These are phyloP conservation scores for Suhomyces faveliae DNA, from an alignment of 805 yeast species.

Conservation along the genomic window DNA sequence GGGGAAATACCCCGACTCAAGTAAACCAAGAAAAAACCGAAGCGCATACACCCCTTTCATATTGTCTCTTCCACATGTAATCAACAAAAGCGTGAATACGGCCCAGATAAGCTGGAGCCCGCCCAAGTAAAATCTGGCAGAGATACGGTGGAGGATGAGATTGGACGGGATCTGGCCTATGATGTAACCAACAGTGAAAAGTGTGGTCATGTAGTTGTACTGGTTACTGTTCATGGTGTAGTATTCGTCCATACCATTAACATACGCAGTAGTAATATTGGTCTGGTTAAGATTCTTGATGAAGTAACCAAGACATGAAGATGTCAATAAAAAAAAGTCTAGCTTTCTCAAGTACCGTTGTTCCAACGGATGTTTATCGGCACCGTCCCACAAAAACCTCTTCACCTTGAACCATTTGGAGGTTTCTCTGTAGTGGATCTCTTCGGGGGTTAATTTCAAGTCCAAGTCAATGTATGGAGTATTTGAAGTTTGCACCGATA, in stretches of 20 bases:
- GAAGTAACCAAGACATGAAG: constrained; percentile 52
- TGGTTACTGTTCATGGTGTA: constrained; percentile 42
- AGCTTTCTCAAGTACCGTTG: constrained; percentile 32
- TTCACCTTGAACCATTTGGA: constrained; percentile 22
- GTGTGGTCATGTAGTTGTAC: constrained; percentile 43
- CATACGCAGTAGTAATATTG: constrained; percentile 46
- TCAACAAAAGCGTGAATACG: constrained; percentile 37
- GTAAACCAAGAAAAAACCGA: constrained; percentile 42
- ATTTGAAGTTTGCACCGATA: not conserved
- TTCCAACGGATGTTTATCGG: constrained; percentile 38
- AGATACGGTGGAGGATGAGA: constrained; percentile 38
- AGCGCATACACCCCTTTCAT: constrained; percentile 29
- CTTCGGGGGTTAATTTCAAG: constrained; percentile 19
- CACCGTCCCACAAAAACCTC: constrained; percentile 37
- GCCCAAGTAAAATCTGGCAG: constrained; percentile 46
- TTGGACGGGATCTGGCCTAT: constrained; percentile 52
- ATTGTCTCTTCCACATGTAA: constrained; percentile 23
- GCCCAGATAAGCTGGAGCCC: constrained; percentile 47
- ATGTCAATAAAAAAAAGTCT: constrained; percentile 30
- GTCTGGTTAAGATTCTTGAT: constrained; percentile 44
- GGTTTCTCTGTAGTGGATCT: constrained; percentile 19
- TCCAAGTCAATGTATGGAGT: constrained; percentile 23
- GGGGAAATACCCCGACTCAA: constrained; percentile 55
- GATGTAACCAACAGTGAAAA: constrained; percentile 54
- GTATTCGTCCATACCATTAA: constrained; percentile 49